These are phyloP conservation scores for Kazachstania viticola DNA, from an alignment of 805 yeast genomes.

Conservation along the genomic window DNA sequence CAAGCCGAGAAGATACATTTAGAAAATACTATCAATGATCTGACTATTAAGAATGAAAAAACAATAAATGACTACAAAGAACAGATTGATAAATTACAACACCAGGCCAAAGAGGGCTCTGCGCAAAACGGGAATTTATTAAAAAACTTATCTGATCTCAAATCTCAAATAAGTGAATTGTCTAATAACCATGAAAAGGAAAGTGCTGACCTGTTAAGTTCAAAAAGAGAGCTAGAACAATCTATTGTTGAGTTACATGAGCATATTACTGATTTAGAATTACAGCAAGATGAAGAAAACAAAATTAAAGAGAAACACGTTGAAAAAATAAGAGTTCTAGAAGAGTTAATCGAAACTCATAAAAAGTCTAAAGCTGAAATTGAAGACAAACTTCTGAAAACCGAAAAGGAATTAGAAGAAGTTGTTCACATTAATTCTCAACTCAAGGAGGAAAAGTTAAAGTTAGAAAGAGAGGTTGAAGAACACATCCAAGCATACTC, in stretches of 20 bases:
- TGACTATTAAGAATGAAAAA: constrained; percentile 3
- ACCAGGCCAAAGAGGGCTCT: too few relatives aligned
- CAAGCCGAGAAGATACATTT: constrained; percentile 14
- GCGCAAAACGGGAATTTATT: too few relatives aligned
- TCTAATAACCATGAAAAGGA: not conserved
- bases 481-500: not conserved
- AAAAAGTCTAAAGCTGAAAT: not conserved
- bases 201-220: not conserved
- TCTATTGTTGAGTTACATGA: not conserved
- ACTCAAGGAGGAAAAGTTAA: not conserved
- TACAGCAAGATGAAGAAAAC: constrained; percentile 1
- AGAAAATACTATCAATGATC: constrained; percentile 7
- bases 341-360: constrained; percentile 1
- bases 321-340: not conserved
- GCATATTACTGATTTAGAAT: constrained; percentile 1
- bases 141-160: constrained; percentile 4
- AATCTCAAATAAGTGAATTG: constrained; percentile 1
- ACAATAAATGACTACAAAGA: constrained; percentile 9
- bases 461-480: not conserved
- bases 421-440: not conserved
- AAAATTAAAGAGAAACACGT: constrained; percentile 1
- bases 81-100: constrained; percentile 5
- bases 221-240: constrained; percentile 1
- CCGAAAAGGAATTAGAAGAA: not conserved
- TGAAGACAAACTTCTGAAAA: constrained; percentile 1